Conservation (phyloP, 179 eudicot species). For the Pouteria campechiana region DNA sequence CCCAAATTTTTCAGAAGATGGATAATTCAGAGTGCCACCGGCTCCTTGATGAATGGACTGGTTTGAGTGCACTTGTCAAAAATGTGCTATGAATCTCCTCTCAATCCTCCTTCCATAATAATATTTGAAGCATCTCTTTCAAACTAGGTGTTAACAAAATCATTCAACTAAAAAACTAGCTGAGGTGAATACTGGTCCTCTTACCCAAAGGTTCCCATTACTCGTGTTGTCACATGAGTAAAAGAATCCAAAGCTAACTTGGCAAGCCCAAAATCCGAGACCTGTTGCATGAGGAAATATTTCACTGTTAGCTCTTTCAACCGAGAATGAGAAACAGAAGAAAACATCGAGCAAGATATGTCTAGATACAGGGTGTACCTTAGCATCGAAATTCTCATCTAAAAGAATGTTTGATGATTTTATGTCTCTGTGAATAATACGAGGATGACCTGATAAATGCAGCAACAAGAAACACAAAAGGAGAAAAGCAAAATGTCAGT, state of each 20-base stretch:
- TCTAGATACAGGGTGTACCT: conserved; percentile 27
- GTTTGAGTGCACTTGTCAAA: too few species aligned
- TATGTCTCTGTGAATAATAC: conserved; percentile 84
- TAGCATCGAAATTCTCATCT: conserved; percentile 78
- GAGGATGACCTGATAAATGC: conserved; percentile 69
- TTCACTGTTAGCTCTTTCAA: too few species aligned
- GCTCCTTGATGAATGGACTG: not conserved
- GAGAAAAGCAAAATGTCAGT: not conserved
- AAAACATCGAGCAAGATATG: not conserved
- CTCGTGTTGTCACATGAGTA: conserved; percentile 83
- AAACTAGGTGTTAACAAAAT: too few species aligned
- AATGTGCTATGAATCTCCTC: too few species aligned
- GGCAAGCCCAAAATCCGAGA: conserved; percentile 95
- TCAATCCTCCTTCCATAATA: too few species aligned
- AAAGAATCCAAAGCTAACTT: conserved; percentile 61
- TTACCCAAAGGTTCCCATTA: conserved; percentile 97
- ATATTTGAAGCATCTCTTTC: too few species aligned
- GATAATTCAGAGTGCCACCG: not conserved
- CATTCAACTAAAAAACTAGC: too few species aligned
- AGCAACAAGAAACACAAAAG: not conserved
- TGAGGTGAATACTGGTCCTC: too few species aligned
- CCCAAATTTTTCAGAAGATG: not conserved
- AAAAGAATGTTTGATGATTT: conserved; percentile 87
- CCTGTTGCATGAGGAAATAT: conserved; percentile 26
- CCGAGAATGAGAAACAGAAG: too few species aligned